phyloP scores from a whole-genome alignment of 2,329 filamentous ascomycete species.

The Phyllosticta citribraziliensis region DNA sequence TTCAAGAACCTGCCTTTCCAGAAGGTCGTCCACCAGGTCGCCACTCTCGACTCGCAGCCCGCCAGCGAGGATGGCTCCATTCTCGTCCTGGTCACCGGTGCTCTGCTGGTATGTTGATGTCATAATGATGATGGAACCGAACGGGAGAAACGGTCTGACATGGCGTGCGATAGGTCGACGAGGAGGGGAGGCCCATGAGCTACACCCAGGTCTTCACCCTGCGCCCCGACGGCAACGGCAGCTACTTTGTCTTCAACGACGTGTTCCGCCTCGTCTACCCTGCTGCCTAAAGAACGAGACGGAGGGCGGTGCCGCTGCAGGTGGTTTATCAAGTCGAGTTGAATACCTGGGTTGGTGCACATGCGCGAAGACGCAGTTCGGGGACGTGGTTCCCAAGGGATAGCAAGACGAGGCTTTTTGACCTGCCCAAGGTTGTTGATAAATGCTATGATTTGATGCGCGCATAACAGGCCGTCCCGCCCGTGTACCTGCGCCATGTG shows the following conservation, averaged over 20 bases:
- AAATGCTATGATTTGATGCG: background rate
- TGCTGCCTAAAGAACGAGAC: conserved; percentile 9
- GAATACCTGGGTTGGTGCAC: background rate
- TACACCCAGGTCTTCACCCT: conserved; percentile 89
- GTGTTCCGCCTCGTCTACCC: conserved; percentile 81
- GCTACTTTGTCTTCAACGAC: conserved; percentile 88
- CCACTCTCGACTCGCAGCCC: conserved; percentile 77
- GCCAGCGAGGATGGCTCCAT: conserved; percentile 58
- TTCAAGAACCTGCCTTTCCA: conserved; percentile 65
- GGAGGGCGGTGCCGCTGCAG: background rate
- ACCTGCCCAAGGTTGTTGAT: background rate
- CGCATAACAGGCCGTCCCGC: background rate
- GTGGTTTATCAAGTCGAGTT: background rate
- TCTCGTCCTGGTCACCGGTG: conserved; percentile 79
- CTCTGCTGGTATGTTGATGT: conserved; percentile 56
- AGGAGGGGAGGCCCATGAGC: conserved; percentile 77
- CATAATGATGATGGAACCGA: background rate
- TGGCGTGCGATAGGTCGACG: conserved; percentile 57
- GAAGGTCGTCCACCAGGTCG: conserved; percentile 68
- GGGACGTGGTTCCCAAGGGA: background rate
- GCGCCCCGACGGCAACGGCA: conserved; percentile 52
- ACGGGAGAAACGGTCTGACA: conserved; percentile 1
- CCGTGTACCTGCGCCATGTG: background rate
- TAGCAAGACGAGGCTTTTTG: background rate
- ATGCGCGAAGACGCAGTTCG: background rate